These are phyloP conservation scores for Tephrocybe sp. DNA, from an alignment of 768 basidiomycete species.

Conservation along the genomic window DNA sequence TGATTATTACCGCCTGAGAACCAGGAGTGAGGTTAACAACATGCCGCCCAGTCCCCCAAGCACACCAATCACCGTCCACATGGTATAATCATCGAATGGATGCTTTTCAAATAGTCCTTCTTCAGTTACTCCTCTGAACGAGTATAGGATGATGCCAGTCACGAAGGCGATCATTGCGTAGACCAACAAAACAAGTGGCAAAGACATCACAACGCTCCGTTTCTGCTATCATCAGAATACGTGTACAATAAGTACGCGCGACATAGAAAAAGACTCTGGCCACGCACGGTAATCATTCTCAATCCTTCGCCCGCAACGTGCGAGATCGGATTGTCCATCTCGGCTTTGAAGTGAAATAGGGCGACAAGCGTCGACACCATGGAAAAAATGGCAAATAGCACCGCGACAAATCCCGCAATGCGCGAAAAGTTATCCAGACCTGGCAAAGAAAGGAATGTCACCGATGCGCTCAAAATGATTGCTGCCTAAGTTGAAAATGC, in stretches of 20 bases:
- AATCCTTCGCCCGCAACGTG: slow-evolving; percentile 59
- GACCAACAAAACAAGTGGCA: slow-evolving; percentile 71
- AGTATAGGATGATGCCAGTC: slow-evolving; percentile 61
- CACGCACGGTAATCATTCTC: slow-evolving; percentile 42
- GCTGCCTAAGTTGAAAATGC: slow-evolving; percentile 59
- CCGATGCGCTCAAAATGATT: slow-evolving; percentile 75
- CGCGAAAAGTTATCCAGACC: slow-evolving; percentile 64
- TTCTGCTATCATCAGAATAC: slow-evolving; percentile 33
- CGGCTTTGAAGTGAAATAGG: slow-evolving; percentile 66
- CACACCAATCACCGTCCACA: slow-evolving; percentile 61
- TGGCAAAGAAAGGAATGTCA: slow-evolving; percentile 78
- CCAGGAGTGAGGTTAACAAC: slow-evolving; percentile 49
- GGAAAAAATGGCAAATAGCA: slow-evolving; percentile 65
- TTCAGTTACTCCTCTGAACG: slow-evolving; percentile 49
- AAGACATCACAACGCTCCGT: slow-evolving; percentile 62
- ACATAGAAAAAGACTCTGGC: not conserved
- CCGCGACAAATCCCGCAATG: slow-evolving; percentile 62
- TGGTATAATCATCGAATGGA: slow-evolving; percentile 57
- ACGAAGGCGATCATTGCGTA: slow-evolving; percentile 72
- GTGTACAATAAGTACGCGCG: not conserved
- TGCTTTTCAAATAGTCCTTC: slow-evolving; percentile 30
- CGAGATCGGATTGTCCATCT: slow-evolving; percentile 50
- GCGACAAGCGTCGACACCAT: slow-evolving; percentile 69
- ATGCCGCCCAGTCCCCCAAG: slow-evolving; percentile 64
- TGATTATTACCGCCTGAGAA: slow-evolving; percentile 29